phyloP scores from a whole-genome alignment of 2,329 filamentous ascomycete genomes.

The Paecilomyces niveus region DNA sequence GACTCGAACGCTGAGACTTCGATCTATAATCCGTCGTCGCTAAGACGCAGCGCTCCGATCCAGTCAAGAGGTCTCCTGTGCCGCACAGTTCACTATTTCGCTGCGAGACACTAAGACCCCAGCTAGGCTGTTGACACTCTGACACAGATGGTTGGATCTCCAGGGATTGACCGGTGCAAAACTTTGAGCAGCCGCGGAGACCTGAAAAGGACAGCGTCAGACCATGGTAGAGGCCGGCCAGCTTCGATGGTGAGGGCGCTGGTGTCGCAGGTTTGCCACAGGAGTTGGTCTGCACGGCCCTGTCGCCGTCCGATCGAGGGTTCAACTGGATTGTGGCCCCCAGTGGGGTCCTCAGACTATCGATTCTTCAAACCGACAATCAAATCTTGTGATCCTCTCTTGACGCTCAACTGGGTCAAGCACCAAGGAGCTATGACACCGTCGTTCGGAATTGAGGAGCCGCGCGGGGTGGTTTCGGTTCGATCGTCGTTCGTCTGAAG shows the following conservation, averaged over 20 bases:
- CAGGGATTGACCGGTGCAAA: background rate
- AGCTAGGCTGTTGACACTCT: background rate
- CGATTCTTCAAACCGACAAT: conserved; percentile 1
- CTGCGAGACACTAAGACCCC: background rate
- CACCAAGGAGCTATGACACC: background rate
- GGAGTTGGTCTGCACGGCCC: background rate
- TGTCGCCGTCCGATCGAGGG: background rate
- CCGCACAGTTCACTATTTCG: background rate
- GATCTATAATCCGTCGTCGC: background rate
- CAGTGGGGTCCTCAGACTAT: conserved; percentile 1
- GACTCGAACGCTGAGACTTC: background rate
- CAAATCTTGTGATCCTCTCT: background rate
- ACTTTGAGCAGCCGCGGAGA: background rate
- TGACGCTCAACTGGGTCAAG: background rate
- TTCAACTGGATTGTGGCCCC: background rate
- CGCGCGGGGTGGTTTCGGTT: background rate
- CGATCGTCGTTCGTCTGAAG: background rate
- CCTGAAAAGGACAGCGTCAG: background rate
- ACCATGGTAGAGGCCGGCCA: background rate
- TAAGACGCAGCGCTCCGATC: background rate
- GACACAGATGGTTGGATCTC: background rate
- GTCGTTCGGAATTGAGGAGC: background rate
- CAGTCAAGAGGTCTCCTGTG: background rate
- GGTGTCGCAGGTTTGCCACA: conserved; percentile 3
- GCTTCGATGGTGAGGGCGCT: conserved; percentile 2